Conservation (phyloP, 257 asterid species). For the Solanum piurae region DNA sequence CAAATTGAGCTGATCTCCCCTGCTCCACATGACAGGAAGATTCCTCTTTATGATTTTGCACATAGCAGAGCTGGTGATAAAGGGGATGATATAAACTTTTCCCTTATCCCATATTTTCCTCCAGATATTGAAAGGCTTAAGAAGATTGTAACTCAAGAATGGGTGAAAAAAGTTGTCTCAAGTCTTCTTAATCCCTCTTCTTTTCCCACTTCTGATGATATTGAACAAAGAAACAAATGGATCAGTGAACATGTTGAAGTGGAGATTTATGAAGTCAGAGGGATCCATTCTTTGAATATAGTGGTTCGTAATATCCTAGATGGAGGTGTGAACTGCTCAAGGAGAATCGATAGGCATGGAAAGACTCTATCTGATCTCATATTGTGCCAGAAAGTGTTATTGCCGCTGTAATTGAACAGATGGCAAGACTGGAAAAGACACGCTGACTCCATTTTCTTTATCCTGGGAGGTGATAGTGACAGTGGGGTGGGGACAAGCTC, state of each 20-base stretch:
- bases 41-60: constrained; percentile 58
- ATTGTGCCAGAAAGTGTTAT: constrained; percentile 50
- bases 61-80: constrained; percentile 94
- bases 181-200: constrained; percentile 49
- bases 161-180: constrained; percentile 64
- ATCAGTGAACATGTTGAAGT: constrained; percentile 39
- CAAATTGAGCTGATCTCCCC: constrained; percentile 16
- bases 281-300: constrained; percentile 64
- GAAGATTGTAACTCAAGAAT: constrained; percentile 48
- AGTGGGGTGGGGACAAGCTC: neutral
- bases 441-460: neutral
- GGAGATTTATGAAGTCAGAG: constrained; percentile 80
- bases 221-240: constrained; percentile 45
- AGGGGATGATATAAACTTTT: constrained; percentile 79
- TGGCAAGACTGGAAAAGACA: neutral
- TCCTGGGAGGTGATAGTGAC: neutral
- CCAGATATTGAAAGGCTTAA: constrained; percentile 74
- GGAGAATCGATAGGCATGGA: constrained; percentile 93
- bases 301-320: constrained; percentile 78
- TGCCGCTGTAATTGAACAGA: constrained; percentile 40
- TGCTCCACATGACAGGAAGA: constrained; percentile 50
- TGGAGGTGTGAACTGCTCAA: constrained; percentile 95
- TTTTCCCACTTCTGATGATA: constrained; percentile 27
- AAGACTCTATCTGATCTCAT: constrained; percentile 73
- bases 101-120: constrained; percentile 74